Evolutionary conservation across 2,329 filamentous ascomycete species (phyloP), one percentile per base, ranked within the genome.

Genomic region (Xylariales sp.): DNA sequence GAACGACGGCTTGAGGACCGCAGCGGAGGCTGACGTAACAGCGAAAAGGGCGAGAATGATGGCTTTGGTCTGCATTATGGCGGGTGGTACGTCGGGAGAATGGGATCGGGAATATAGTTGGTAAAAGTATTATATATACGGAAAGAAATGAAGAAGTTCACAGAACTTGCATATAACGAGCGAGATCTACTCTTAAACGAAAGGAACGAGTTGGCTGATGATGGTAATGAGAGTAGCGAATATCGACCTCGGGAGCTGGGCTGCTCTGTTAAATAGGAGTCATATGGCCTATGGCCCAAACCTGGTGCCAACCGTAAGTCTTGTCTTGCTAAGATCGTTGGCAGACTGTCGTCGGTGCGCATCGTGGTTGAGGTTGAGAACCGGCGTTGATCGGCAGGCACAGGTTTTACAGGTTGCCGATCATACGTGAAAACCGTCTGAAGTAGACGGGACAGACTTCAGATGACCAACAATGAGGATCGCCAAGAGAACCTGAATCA

Each of bases 21-120:
- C 46, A 18, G 41, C 51, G 9, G 38, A 31, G 16, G 33, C 43
- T 9, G 33, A 36, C 12, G 49, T 31, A 19, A 47, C 49, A 6
- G 47, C 38, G 31, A 52, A 43, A 21, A 52, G 42, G 22, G 50
- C 46, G 38, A 51, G 18, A 34, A 53, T 27, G 46, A 51, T 32
- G 8, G 45, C 31, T 31, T 49, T 49, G 37, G 45, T 45, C 48
- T 53, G 48, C 51, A 54, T 55, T 21, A 33, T 52, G 36, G 7
- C 25, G n/a, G 14, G 18, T 27, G 33, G 37, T 32, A 38, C 20
- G 31, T 40, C 34, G 40, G 25, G 24, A 32, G 31, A 33, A 29
- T 39, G 21, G 19, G 42, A 16, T 27, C 35, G 29, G 32, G 31
- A 21, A 25, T 37, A 31, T 21, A 20, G 19, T 7, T 22, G 33